These are phyloP conservation scores for Hydnum rufescens DNA, from an alignment of 768 basidiomycete species.

Conservation along the genomic window DNA sequence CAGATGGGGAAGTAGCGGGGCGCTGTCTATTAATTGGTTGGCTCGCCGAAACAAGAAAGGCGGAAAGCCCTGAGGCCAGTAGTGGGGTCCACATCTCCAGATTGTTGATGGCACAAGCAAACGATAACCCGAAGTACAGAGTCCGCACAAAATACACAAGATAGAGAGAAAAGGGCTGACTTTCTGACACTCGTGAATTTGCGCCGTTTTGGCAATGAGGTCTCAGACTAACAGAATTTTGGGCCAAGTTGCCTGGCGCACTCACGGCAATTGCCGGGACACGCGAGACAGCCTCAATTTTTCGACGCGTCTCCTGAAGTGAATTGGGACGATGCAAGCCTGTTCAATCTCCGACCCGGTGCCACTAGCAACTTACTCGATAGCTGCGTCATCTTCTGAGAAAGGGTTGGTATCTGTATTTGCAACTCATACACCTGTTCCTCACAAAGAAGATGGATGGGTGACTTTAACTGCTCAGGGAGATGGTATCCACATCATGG, in stretches of 20 bases:
- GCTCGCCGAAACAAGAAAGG: conserved; percentile 2
- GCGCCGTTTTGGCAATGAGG: too few relatives aligned
- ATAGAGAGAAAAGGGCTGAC: neutral
- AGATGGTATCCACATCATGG: conserved; percentile 57
- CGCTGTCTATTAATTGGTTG: neutral
- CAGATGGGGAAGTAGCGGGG: conserved; percentile 16
- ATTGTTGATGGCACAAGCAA: too few relatives aligned
- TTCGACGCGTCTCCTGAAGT: too few relatives aligned
- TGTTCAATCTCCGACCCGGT: neutral
- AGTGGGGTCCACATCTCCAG: too few relatives aligned
- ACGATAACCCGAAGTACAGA: too few relatives aligned
- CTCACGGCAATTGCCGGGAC: too few relatives aligned
- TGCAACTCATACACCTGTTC: conserved; percentile 2
- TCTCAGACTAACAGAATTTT: too few relatives aligned
- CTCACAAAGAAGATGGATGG: conserved; percentile 26
- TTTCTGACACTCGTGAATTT: neutral
- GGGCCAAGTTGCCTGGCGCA: too few relatives aligned
- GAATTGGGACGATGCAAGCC: neutral
- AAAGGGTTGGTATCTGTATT: too few relatives aligned
- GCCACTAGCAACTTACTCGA: neutral
- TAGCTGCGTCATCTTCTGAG: too few relatives aligned
- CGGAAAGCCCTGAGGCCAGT: too few relatives aligned
- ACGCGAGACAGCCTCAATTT: too few relatives aligned
- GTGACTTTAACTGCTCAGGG: conserved; percentile 49
- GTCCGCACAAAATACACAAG: neutral